phyloP scores from a whole-genome alignment of 2,329 filamentous ascomycete genomes.

The Bipolaris zeicola region DNA sequence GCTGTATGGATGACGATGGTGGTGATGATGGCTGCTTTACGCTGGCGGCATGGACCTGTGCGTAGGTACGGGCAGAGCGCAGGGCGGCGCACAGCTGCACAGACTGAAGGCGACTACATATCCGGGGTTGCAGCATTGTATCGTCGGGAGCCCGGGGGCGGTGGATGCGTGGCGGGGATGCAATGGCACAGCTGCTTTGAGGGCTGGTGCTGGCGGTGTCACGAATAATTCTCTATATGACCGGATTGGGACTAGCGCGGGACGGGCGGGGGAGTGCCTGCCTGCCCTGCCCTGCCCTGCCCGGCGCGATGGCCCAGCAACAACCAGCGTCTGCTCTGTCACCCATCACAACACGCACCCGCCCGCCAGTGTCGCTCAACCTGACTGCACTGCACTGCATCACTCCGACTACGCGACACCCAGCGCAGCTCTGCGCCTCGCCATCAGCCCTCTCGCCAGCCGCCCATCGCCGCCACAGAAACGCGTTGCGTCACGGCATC shows the following conservation, averaged over 20 bases:
- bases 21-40: constrained; percentile 32
- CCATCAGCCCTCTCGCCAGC: neutral
- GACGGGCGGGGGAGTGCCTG: constrained; percentile 10
- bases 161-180: constrained; percentile 17
- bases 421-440: constrained; percentile 1
- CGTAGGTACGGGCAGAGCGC: constrained; percentile 58
- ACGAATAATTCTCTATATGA: constrained; percentile 39
- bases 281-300: constrained; percentile 16
- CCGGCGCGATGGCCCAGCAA: constrained; percentile 21
- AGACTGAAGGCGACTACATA: constrained; percentile 62
- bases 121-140: constrained; percentile 69
- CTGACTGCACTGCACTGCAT: constrained; percentile 22
- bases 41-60: constrained; percentile 52
- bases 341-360: constrained; percentile 24
- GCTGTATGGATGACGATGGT: constrained; percentile 29
- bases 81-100: constrained; percentile 56
- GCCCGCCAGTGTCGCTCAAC: neutral
- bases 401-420: constrained; percentile 17
- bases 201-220: constrained; percentile 24
- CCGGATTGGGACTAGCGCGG: constrained; percentile 34
- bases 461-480: constrained; percentile 15
- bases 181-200: constrained; percentile 33
- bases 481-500: constrained; percentile 31
- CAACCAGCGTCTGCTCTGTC: constrained; percentile 21
- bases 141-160: constrained; percentile 16